A percentile compares a stretch with the other conserved stretches of the same genome.
These are phyloP conservation scores for Pluteus cervinus DNA, from an alignment of 768 basidiomycete species.

Conservation along the genomic window DNA sequence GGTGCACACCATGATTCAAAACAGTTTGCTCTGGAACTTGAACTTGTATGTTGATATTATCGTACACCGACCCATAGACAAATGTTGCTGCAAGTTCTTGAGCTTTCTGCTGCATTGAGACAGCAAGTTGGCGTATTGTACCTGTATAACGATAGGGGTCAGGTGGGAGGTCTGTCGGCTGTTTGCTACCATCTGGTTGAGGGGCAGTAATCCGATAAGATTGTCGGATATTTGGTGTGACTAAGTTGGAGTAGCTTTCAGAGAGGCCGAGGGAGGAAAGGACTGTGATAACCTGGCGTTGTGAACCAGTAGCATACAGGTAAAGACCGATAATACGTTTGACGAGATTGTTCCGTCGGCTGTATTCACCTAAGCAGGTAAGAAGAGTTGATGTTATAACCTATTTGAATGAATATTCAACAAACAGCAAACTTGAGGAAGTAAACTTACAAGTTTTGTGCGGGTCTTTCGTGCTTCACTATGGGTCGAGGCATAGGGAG, in stretches of 20 bases:
- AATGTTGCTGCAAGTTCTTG: slow-evolving; percentile 15
- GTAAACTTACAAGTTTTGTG: slow-evolving; percentile 10
- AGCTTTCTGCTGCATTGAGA: slow-evolving; percentile 12
- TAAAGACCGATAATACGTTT: slow-evolving; percentile 22
- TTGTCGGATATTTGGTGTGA: slow-evolving; percentile 12
- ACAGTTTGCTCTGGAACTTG: slow-evolving; percentile 24
- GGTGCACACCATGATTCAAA: slow-evolving; percentile 18
- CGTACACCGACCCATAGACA: slow-evolving; percentile 19
- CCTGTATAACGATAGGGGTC: too few relatives aligned
- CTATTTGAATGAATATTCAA: slow-evolving; percentile 12
- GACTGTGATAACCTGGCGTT: slow-evolving; percentile 23
- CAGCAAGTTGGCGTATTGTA: slow-evolving; percentile 16
- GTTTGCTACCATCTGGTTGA: too few relatives aligned
- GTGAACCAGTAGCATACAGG: slow-evolving; percentile 24
- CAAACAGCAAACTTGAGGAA: background rate
- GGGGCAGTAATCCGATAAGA: too few relatives aligned
- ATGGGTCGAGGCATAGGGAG: slow-evolving; percentile 4
- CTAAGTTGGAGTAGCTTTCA: slow-evolving; percentile 22
- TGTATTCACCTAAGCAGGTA: slow-evolving; percentile 20
- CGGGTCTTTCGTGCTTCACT: slow-evolving; percentile 5
- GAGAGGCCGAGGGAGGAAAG: slow-evolving; percentile 21
- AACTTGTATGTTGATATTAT: slow-evolving; percentile 31
- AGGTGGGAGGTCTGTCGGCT: too few relatives aligned
- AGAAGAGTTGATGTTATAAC: slow-evolving; percentile 14
- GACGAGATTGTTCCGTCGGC: slow-evolving; percentile 23